phyloP scores from a whole-genome alignment of 345 rosid genomes.

The Eucalyptus cladocalyx region DNA sequence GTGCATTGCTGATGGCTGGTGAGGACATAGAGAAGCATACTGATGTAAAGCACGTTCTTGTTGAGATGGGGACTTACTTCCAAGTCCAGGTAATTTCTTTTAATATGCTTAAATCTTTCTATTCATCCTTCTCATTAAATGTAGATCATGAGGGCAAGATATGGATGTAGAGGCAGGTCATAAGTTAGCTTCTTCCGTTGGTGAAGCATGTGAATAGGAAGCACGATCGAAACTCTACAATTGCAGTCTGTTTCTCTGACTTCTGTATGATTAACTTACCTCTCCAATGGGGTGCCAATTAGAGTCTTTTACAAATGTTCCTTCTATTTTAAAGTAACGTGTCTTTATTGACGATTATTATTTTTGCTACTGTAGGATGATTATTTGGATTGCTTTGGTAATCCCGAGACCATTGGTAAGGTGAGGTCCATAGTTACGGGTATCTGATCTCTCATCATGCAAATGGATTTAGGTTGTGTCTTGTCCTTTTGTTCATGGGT shows the following conservation, averaged over 20 bases:
- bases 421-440: constrained; percentile 10
- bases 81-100: constrained; percentile 56
- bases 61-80: constrained; percentile 74
- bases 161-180: background rate
- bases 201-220: background rate
- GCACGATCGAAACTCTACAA: background rate
- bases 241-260: background rate
- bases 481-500: background rate
- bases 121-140: background rate
- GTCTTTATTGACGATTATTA: background rate
- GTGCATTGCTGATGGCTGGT: constrained; percentile 69
- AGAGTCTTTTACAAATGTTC: background rate
- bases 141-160: background rate
- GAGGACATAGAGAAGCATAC: constrained; percentile 55
- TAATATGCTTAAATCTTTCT: background rate
- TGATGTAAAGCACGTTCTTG: constrained; percentile 49
- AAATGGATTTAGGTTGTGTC: background rate
- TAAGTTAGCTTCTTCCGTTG: background rate
- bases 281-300: background rate
- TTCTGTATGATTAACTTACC: background rate
- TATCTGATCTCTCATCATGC: background rate
- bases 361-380: constrained; percentile 42
- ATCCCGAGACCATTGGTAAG: constrained; percentile 66
- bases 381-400: constrained; percentile 77
- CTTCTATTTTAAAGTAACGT: background rate